Conservation (phyloP, 2,329 filamentous ascomycete genomes). For the Ceratocystis albifundus region DNA sequence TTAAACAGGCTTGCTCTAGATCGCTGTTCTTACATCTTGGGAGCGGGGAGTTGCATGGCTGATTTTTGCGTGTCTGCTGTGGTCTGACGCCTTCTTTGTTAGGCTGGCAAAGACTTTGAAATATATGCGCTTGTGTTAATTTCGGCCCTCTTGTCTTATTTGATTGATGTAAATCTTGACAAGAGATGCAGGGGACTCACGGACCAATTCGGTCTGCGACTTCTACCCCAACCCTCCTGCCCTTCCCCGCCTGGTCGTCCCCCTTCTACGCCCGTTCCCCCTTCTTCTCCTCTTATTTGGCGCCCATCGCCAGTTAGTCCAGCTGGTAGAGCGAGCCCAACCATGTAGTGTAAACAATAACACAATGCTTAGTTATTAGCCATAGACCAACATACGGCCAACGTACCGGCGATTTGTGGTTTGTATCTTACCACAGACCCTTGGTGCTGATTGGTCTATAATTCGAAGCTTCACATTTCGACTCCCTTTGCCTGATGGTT, state of each 20-base stretch:
- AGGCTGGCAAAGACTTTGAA: neutral
- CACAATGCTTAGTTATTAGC: too few species aligned
- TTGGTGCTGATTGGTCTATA: neutral
- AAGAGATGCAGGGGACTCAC: slow-evolving; percentile 7
- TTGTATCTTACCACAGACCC: neutral
- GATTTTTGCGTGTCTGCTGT: neutral
- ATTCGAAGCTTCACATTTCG: neutral
- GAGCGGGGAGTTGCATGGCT: neutral
- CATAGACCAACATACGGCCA: too few species aligned
- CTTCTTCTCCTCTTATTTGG: neutral
- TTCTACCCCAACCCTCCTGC: neutral
- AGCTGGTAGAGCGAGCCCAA: too few species aligned
- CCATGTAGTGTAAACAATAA: too few species aligned
- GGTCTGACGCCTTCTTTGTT: neutral
- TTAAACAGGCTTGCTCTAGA: neutral
- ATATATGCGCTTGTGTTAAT: neutral
- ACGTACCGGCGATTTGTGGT: neutral
- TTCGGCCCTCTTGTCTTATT: neutral
- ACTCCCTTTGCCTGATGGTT: neutral
- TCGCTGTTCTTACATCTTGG: neutral
- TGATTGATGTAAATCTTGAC: slow-evolving; percentile 4
- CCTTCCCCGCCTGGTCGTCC: neutral
- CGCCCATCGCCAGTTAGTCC: too few species aligned
- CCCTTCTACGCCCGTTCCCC: neutral
- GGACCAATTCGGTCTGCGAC: neutral